Base-by-base conservation (phyloP, 805 yeast species). In the Kazachstania taianensis region DNA sequence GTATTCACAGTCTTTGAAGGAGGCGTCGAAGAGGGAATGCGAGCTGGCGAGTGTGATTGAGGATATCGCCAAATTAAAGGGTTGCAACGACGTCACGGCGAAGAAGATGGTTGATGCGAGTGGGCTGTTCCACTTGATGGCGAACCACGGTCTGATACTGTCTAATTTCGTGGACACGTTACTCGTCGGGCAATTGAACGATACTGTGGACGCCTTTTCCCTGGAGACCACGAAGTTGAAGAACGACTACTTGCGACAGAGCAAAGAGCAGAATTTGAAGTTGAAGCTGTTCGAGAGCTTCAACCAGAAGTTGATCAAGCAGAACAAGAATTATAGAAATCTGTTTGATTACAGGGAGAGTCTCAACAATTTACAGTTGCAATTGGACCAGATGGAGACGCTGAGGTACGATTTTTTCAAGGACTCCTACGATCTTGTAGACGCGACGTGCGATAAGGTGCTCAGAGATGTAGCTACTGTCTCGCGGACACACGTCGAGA, bases 401-500 rank as follows among this genome's bases (percentile, higher is more conserved):
- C 60, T 83, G 38, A 82, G 83, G 53, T 80, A 78, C 53, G 84
- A 77, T 40, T 82, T 81, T 50, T 80, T 81, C 53, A 73, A 73
- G 41, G 72, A 74, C 15, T 67, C 81, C 14, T 76, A 71, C 49
- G 69, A 70, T 7, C 61, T 77, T 43, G 75, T 81, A 6, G 78
- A 80, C 45, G 69, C 71, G 24, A 70, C 81, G n/a, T 75, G 80
- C 27, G 62, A 64, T 18, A 60, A 65, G 18, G 62, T 82, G 4
- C 63, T 81, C 31, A 55, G 60, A 14, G 65, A 68, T 35, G 67
- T 83, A 2, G 79, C 84, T 1, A 67, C 80, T 1, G 64, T 81
- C 5, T 77, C 83, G 2, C 63, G 84, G 33, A 87, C 92, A 2
- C 89, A 85, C 52, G 74, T 85, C 13, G 92, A 83, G 48, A 74